Conservation (phyloP, 2,329 filamentous ascomycete species). For the Acarospora socialis region DNA sequence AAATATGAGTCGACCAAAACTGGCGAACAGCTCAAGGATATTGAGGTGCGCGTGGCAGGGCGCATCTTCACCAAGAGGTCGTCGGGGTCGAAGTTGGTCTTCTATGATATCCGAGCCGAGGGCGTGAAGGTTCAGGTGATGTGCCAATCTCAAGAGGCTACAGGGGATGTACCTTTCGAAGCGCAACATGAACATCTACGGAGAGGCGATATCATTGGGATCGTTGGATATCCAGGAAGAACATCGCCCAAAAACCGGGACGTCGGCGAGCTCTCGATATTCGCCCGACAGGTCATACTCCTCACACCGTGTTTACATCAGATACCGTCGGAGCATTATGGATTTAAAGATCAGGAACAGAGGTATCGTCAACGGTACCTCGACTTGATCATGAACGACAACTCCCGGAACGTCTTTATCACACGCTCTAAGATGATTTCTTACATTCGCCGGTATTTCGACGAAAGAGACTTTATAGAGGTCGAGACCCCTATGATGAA, state of each 20-base stretch:
- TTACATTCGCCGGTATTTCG: constrained; percentile 80
- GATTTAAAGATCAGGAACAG: constrained; percentile 90
- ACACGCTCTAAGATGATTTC: constrained; percentile 76
- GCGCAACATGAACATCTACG: constrained; percentile 81
- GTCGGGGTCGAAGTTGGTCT: constrained; percentile 71
- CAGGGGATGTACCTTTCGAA: constrained; percentile 57
- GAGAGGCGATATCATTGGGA: constrained; percentile 83
- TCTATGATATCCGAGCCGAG: constrained; percentile 73
- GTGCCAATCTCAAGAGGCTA: constrained; percentile 70
- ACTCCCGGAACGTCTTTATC: constrained; percentile 67
- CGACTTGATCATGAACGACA: constrained; percentile 93
- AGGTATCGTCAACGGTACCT: constrained; percentile 87
- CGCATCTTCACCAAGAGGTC: constrained; percentile 81
- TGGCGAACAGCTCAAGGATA: constrained; percentile 66
- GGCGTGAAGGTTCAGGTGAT: constrained; percentile 77
- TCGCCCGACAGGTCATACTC: constrained; percentile 72
- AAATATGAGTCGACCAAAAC: constrained; percentile 69
- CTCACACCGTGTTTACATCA: constrained; percentile 85
- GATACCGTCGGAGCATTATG: constrained; percentile 79
- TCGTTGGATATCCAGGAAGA: constrained; percentile 68
- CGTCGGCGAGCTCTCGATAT: constrained; percentile 86
- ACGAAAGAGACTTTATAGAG: constrained; percentile 76
- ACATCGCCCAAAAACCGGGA: constrained; percentile 80
- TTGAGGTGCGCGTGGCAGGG: constrained; percentile 62
- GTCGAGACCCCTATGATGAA: constrained; percentile 98